Percentiles rank a stretch among this genome's conserved stretches.
phyloP scores from a whole-genome alignment of 1,139 yeast genomes.

The Blastobotrys capitulatus region DNA sequence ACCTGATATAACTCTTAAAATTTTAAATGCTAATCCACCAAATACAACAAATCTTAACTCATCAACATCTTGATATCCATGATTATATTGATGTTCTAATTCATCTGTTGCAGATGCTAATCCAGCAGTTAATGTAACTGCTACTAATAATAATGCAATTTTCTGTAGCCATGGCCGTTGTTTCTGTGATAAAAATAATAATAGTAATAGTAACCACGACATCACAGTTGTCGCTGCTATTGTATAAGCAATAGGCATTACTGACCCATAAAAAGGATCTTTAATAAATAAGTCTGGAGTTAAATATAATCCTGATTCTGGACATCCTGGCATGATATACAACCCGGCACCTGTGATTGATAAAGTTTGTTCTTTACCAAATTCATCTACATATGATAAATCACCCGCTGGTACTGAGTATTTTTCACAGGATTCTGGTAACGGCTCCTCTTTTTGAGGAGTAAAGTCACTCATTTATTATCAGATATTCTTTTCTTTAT shows the following conservation, averaged over 20 bases:
- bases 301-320: slow-evolving; percentile 4
- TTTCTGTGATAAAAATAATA: slow-evolving; percentile 29
- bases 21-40: slow-evolving; percentile 44
- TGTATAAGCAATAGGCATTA: slow-evolving; percentile 33
- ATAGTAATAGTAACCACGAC: slow-evolving; percentile 33
- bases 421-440: slow-evolving; percentile 10
- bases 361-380: slow-evolving; percentile 14
- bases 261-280: slow-evolving; percentile 34
- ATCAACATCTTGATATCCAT: slow-evolving; percentile 52
- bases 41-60: slow-evolving; percentile 47
- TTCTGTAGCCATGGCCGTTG: slow-evolving; percentile 34
- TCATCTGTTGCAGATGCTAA: slow-evolving; percentile 25
- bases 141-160: slow-evolving; percentile 29
- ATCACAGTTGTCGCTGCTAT: slow-evolving; percentile 33
- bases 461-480: slow-evolving; percentile 1
- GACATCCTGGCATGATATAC: slow-evolving; percentile 19
- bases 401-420: slow-evolving; percentile 26
- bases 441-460: slow-evolving; percentile 3
- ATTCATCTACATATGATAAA: slow-evolving; percentile 19
- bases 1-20: slow-evolving; percentile 59
- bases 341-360: slow-evolving; percentile 17
- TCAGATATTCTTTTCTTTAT: background rate
- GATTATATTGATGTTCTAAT: slow-evolving; percentile 37
- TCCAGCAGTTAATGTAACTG: slow-evolving; percentile 31
- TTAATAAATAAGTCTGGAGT: background rate